Base-by-base conservation (phyloP, 129 eudicot species). In the Smallanthus sonchifolius region DNA sequence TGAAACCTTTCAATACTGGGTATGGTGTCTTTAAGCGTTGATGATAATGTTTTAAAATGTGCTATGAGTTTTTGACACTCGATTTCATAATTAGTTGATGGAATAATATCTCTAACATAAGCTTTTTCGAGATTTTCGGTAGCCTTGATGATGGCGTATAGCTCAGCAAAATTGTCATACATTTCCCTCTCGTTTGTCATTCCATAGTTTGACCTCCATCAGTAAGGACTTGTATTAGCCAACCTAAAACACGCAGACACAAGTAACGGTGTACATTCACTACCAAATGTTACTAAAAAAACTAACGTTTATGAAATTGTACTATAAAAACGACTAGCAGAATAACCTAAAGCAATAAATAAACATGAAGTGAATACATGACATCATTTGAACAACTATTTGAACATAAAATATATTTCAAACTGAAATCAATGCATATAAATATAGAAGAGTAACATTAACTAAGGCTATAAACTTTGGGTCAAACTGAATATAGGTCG, bases 191-290 rank as follows among this genome's bases (percentile, higher is more conserved):
- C 98, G 92, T 86, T 94, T 88, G 82, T 94, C 97, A 28, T 91
- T 90, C 97, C 97, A 94, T 77, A 91, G 80, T 77, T 94, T 94
- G n/a, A 94, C 91, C 76, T 94, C 98, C 98, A 94, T 93, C 42
- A 4, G 30, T 20, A 20, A 56, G 24, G n/a, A n/a, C 36, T 59
- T 10, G 39, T 30, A 54, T 6, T 16, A n/a, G 57, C 5, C 24
- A n/a, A 59, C 39, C 65, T 59, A 13, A 32, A 28, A 59, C 65
- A 59, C 7, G 40, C 39, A 32, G 39, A 56, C 36, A 56, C 63
- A 24, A 24, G 20, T 16, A 51, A 51, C n/a, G 63, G 8, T 56
- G 35, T 20, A 15, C 9, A 56, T 56, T 20, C 67, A 61, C 40
- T 42, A 34, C 19, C 67, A 61, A 20, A 32, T n/a, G n/a, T n/a